Percentiles rank a stretch among this genome's conserved stretches.
Evolutionary conservation across 768 basidiomycete species (phyloP).

Genomic region (Tylopilus subfusipes): DNA sequence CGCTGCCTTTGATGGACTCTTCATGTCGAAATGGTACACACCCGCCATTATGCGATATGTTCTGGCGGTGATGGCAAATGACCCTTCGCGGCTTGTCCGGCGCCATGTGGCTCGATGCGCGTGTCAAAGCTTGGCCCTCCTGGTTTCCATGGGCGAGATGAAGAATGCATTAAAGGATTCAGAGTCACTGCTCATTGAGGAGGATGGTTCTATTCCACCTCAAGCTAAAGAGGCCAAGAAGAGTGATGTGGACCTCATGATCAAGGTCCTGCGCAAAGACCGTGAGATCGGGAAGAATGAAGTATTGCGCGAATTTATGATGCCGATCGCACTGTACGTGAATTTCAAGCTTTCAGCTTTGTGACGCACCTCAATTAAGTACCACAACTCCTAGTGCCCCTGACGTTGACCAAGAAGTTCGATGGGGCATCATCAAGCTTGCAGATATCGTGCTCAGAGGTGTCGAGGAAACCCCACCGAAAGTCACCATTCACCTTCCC

Average conservation of each 20-base stretch:
- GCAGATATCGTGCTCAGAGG: slow-evolving; percentile 86
- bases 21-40: slow-evolving; percentile 85
- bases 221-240: slow-evolving; percentile 74
- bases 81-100: slow-evolving; percentile 77
- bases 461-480: slow-evolving; percentile 78
- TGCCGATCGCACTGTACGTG: slow-evolving; percentile 77
- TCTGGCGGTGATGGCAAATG: slow-evolving; percentile 80
- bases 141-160: slow-evolving; percentile 90
- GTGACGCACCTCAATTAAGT: neutral
- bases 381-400: slow-evolving; percentile 48
- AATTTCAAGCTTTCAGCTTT: slow-evolving; percentile 2
- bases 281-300: slow-evolving; percentile 81
- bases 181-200: slow-evolving; percentile 79
- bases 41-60: slow-evolving; percentile 84
- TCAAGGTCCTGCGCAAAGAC: slow-evolving; percentile 86
- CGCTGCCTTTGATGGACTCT: slow-evolving; percentile 91
- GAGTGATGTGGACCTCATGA: slow-evolving; percentile 78
- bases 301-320: slow-evolving; percentile 70
- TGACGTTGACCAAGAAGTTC: slow-evolving; percentile 81
- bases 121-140: slow-evolving; percentile 80
- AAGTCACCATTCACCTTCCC: slow-evolving; percentile 79
- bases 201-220: slow-evolving; percentile 72
- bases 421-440: slow-evolving; percentile 88
- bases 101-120: slow-evolving; percentile 85
- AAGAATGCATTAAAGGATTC: slow-evolving; percentile 69